These are phyloP conservation scores for Trypanosoma brucei DNA, from an alignment of 208 protist genomes.

Conservation along the genomic window DNA sequence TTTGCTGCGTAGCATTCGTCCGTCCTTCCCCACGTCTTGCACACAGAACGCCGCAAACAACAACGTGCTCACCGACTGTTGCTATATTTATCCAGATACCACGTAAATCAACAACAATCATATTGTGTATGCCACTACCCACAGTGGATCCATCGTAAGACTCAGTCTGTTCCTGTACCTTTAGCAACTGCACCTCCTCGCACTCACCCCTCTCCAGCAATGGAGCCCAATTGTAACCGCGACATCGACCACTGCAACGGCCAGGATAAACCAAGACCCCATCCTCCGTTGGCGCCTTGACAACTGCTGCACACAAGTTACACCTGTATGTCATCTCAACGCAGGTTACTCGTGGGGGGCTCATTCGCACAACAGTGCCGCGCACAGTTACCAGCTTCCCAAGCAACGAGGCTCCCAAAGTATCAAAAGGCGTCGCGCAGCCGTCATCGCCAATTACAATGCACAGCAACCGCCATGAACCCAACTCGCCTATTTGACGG, in stretches of 20 bases:
- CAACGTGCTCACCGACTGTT: slow-evolving; percentile 74
- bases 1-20: slow-evolving; percentile 31
- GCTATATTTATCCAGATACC: slow-evolving; percentile 52
- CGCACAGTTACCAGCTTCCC: slow-evolving; percentile 64
- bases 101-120: slow-evolving; percentile 78
- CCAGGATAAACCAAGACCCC: slow-evolving; percentile 71
- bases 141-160: slow-evolving; percentile 33
- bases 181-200: slow-evolving; percentile 81
- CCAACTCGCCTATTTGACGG: slow-evolving; percentile 5
- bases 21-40: slow-evolving; percentile 47
- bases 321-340: slow-evolving; percentile 61
- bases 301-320: slow-evolving; percentile 50
- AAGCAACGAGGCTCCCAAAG: slow-evolving; percentile 64
- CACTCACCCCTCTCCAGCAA: slow-evolving; percentile 49
- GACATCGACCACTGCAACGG: slow-evolving; percentile 53
- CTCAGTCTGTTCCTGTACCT: slow-evolving; percentile 73
- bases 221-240: slow-evolving; percentile 69
- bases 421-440: slow-evolving; percentile 45
- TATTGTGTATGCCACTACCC: slow-evolving; percentile 53
- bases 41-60: slow-evolving; percentile 55
- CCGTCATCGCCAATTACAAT: slow-evolving; percentile 32
- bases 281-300: slow-evolving; percentile 49
- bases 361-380: slow-evolving; percentile 78
- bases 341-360: slow-evolving; percentile 62
- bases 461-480: slow-evolving; percentile 23